These are phyloP conservation scores for Avena atlantica DNA, from an alignment of 176 grass and related monocot genomes.

Conservation along the genomic window DNA sequence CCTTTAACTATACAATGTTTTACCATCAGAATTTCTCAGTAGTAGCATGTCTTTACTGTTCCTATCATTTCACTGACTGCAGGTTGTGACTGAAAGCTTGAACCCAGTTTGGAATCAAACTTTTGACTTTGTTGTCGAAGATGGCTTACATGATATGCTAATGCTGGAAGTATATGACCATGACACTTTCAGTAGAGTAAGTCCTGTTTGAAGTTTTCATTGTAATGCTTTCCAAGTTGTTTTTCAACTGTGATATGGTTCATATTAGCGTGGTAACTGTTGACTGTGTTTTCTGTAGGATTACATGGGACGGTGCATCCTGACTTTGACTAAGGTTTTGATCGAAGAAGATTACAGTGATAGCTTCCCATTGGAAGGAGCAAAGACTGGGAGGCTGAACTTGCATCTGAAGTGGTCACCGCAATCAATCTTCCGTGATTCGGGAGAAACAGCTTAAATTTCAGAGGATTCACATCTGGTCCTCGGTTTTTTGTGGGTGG, in stretches of 20 bases:
- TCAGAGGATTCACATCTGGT: constrained; percentile 31
- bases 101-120: constrained; percentile 91
- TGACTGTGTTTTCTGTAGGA: constrained; percentile 61
- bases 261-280: neutral
- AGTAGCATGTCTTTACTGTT: neutral
- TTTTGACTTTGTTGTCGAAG: constrained; percentile 96
- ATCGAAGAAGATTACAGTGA: constrained; percentile 78
- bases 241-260: neutral
- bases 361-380: constrained; percentile 75
- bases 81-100: constrained; percentile 86
- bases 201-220: constrained; percentile 35
- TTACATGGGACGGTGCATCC: constrained; percentile 82
- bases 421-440: constrained; percentile 73
- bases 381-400: constrained; percentile 81
- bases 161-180: constrained; percentile 95
- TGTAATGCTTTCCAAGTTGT: neutral
- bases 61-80: constrained; percentile 33
- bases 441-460: constrained; percentile 20
- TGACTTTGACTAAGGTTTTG: constrained; percentile 87
- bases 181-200: constrained; percentile 91
- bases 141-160: constrained; percentile 96
- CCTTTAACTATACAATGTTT: neutral
- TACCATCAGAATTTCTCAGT: constrained; percentile 2
- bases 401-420: constrained; percentile 89
- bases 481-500: neutral